These are phyloP conservation scores for Borealophlyctis nickersoniae DNA, from an alignment of 192 early-diverging fungal species.

Conservation along the genomic window DNA sequence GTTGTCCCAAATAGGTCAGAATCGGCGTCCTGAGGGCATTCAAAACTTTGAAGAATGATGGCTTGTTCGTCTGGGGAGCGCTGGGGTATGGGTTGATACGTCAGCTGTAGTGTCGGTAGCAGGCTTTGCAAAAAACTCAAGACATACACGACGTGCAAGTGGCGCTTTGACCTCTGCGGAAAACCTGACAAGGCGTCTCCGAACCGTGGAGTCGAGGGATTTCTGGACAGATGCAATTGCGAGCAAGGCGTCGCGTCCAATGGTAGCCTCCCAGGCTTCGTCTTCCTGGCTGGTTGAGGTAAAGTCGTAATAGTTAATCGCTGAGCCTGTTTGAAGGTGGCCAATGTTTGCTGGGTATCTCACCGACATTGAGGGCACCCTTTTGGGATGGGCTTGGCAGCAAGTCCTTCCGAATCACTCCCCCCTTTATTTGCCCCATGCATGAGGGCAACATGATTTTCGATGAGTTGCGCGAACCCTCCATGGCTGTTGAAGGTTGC, in stretches of 20 bases:
- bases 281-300: background rate
- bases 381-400: background rate
- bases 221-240: conserved; percentile 12
- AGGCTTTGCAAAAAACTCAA: background rate
- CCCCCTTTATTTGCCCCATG: no score
- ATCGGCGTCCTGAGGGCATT: conserved; percentile 11
- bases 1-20: background rate
- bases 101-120: background rate
- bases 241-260: background rate
- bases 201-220: conserved; percentile 5
- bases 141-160: conserved; percentile 23
- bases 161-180: conserved; percentile 14
- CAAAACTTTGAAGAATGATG: conserved; percentile 7
- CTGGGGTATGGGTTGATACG: conserved; percentile 4
- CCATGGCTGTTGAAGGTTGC: conserved; percentile 16
- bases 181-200: conserved; percentile 8
- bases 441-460: conserved; percentile 19
- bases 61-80: conserved; percentile 25
- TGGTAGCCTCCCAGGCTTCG: background rate
- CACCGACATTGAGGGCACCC: background rate
- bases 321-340: background rate
- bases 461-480: conserved; percentile 21
- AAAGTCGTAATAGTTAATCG: background rate
- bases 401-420: background rate
- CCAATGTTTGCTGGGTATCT: conserved; percentile 2